Evolutionary conservation across 352 stramenopile species (phyloP), one percentile per base, ranked within the genome.

Genomic region (Halophytophthora polymorphica): DNA sequence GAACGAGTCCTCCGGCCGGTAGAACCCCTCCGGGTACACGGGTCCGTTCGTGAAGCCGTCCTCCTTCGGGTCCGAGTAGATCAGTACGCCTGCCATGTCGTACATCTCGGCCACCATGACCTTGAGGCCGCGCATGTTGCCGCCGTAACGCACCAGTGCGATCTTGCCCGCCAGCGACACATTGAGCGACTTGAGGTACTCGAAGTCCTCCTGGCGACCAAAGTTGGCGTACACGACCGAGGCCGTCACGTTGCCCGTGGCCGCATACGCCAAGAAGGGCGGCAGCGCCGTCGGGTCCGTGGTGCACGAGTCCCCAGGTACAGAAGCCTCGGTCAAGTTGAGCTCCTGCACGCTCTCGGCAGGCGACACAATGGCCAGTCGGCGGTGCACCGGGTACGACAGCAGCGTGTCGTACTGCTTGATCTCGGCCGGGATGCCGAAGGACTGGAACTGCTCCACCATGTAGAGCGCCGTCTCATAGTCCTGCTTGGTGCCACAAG

Each of bases 31-130:
- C 4, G 87, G 84, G 61, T 95, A 96, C 11, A 75, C 74, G 6
- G 55, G 38, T 1, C 86, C 86, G 2, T 65, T 45, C 4, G 38
- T 45, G 57, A 73, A 96, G 7, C 88, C 88, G 58, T 96, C 88
- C 12, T 96, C 72, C 13, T 69, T 50, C 10, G 88, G 88, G 58
- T 96, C 88, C 48, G 73, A 90, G 66, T 93, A 96, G 61, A 96
- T 93, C 2, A 96, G 64, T 19, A 80, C 71, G 6, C 66, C 86
- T 1, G 78, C 51, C 45, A 88, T 88, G 38, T 73, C 78, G n/a
- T 78, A 68, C 25, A 63, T 28, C 68, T 94, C 66, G 1, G 83
- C 79, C 36, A 87, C 73, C 62, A 86, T 77, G 14, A 90, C 73
- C 56, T 89, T 89, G 21, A 82, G 56, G 3, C 75, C 75, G 18